phyloP scores from a whole-genome alignment of 106 monocot species.

The Cymbidium sinense region DNA sequence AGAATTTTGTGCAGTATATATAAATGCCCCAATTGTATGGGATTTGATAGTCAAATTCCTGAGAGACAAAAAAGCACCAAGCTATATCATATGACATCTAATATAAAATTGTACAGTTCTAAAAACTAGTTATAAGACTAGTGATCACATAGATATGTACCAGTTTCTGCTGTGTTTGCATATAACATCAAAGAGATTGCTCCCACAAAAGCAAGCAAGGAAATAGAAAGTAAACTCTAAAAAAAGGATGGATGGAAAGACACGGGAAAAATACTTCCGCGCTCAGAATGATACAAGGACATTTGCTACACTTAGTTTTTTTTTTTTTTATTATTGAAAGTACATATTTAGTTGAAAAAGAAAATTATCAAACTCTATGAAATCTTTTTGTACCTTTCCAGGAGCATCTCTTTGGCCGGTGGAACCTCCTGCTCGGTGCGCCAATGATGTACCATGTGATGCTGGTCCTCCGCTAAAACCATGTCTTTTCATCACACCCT shows the following conservation, averaged over 20 bases:
- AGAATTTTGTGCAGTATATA: no score
- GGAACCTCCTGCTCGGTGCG: slow-evolving; percentile 65
- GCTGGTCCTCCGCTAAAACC: slow-evolving; percentile 59
- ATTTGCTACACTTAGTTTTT: neutral
- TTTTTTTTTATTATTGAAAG: no score
- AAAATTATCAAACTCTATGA: neutral
- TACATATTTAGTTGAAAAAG: neutral
- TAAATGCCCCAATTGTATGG: neutral
- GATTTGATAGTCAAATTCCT: neutral
- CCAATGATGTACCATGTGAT: slow-evolving; percentile 68
- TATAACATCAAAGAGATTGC: neutral
- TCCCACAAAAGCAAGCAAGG: neutral
- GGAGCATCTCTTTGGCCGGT: slow-evolving; percentile 82
- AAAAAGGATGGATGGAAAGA: neutral
- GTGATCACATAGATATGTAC: neutral
- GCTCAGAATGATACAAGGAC: neutral
- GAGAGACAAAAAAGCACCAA: neutral
- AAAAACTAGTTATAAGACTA: neutral
- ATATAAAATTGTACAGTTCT: neutral
- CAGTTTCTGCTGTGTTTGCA: no score
- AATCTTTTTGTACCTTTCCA: slow-evolving; percentile 41
- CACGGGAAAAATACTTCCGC: neutral
- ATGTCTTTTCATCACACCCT: slow-evolving; percentile 80
- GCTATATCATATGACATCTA: neutral
- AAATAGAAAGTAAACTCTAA: neutral